Percentiles rank a stretch among this genome's conserved stretches.
Conservation (phyloP, 2,329 filamentous ascomycete species). For the Zymoseptoria pseudotritici region DNA sequence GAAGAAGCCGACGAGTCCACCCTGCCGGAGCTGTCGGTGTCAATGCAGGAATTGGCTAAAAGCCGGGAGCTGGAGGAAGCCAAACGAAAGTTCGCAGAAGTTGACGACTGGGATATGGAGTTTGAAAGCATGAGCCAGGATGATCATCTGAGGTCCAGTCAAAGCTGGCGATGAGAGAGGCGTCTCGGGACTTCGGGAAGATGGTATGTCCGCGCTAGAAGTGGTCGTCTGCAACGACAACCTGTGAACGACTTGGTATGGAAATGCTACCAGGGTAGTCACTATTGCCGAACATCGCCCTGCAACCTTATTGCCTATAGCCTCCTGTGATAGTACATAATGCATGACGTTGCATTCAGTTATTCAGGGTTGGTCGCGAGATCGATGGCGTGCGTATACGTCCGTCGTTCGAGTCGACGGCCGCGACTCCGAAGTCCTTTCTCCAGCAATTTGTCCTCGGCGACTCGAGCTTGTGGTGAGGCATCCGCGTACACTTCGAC, state of each 20-base stretch:
- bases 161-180: constrained; percentile 24
- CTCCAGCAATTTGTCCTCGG: too few species aligned
- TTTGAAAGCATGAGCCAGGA: constrained; percentile 45
- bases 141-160: constrained; percentile 29
- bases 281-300: neutral
- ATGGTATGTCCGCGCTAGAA: neutral
- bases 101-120: constrained; percentile 45
- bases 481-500: too few species aligned
- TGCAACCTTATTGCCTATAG: neutral
- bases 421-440: too few species aligned
- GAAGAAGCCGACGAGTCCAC: constrained; percentile 22
- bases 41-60: constrained; percentile 27
- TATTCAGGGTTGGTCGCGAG: neutral
- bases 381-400: neutral
- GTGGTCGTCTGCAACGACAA: neutral
- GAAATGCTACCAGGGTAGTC: neutral
- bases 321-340: neutral
- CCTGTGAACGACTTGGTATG: neutral
- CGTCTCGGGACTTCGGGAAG: neutral
- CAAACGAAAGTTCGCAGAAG: constrained; percentile 42
- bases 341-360: neutral
- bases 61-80: constrained; percentile 36
- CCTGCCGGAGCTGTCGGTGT: constrained; percentile 14
- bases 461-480: too few species aligned
- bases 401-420: neutral